Percentiles rank a stretch among this genome's conserved stretches.
phyloP scores from a whole-genome alignment of 371 early-diverging fungal species.

The Mortierella sp. region DNA sequence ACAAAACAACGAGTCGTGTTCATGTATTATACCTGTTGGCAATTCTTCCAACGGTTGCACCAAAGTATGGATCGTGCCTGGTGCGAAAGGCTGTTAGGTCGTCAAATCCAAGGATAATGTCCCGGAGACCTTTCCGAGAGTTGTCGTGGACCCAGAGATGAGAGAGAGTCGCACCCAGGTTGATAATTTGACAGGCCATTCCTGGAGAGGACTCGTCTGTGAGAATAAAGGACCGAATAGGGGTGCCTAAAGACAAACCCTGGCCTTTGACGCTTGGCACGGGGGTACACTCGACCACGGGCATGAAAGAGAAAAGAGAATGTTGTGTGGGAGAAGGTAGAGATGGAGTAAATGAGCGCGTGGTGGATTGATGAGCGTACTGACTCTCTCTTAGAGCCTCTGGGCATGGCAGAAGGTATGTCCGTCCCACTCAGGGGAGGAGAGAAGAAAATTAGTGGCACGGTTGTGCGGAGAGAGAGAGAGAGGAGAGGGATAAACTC shows the following conservation, averaged over 20 bases:
- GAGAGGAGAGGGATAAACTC: too few species aligned
- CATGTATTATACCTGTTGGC: constrained; percentile 36
- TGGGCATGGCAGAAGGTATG: too few species aligned
- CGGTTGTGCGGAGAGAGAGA: too few species aligned
- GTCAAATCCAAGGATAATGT: constrained; percentile 65
- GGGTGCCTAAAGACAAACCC: constrained; percentile 28
- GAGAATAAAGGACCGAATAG: constrained; percentile 41
- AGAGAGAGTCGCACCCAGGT: constrained; percentile 59
- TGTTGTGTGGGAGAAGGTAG: neutral
- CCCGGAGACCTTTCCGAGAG: constrained; percentile 28
- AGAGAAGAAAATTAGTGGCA: too few species aligned
- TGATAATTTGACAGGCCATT: constrained; percentile 42
- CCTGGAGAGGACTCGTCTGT: constrained; percentile 39
- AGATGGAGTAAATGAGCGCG: too few species aligned
- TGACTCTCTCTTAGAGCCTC: too few species aligned
- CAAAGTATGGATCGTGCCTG: constrained; percentile 58
- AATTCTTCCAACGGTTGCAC: constrained; percentile 60
- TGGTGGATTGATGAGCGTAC: too few species aligned
- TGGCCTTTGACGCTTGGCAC: constrained; percentile 32
- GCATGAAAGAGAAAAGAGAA: constrained; percentile 8
- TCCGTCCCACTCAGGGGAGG: too few species aligned
- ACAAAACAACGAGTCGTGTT: neutral
- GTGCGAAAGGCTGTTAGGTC: constrained; percentile 51
- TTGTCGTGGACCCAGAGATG: constrained; percentile 55
- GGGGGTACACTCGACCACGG: constrained; percentile 20